These are phyloP conservation scores for Skeletonema tropicum DNA, from an alignment of 108 stramenopile species.

Conservation along the genomic window DNA sequence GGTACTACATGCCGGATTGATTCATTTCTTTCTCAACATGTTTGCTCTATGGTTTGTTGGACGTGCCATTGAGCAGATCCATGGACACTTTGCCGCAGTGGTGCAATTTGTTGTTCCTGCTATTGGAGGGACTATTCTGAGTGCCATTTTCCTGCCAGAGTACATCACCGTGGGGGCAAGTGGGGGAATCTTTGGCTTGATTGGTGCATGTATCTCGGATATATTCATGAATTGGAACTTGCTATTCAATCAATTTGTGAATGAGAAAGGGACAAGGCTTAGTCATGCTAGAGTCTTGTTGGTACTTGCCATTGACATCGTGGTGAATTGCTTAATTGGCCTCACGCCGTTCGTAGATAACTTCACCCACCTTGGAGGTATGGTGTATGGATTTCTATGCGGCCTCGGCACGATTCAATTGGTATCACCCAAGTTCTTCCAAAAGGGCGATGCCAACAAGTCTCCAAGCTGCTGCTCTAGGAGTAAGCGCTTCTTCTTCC, in stretches of 20 bases:
- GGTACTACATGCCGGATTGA: slow-evolving; percentile 95
- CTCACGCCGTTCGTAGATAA: slow-evolving; percentile 91
- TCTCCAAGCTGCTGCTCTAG: slow-evolving; percentile 38
- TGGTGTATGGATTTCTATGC: slow-evolving; percentile 80
- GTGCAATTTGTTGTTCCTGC: slow-evolving; percentile 77
- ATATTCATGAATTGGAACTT: slow-evolving; percentile 94
- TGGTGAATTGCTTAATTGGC: slow-evolving; percentile 83
- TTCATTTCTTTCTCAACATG: slow-evolving; percentile 94
- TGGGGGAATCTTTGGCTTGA: slow-evolving; percentile 94
- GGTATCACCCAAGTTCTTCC: slow-evolving; percentile 75
- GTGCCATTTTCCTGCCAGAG: slow-evolving; percentile 89
- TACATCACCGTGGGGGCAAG: slow-evolving; percentile 91
- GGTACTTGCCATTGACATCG: slow-evolving; percentile 77
- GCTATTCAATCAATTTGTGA: slow-evolving; percentile 76
- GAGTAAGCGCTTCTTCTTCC: slow-evolving; percentile 57
- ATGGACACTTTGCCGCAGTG: slow-evolving; percentile 75
- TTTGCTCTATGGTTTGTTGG: slow-evolving; percentile 90
- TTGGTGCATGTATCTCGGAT: slow-evolving; percentile 91
- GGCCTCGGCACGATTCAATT: slow-evolving; percentile 82
- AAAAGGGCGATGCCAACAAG: slow-evolving; percentile 52
- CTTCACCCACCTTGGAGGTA: slow-evolving; percentile 75
- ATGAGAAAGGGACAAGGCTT: slow-evolving; percentile 69
- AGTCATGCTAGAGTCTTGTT: slow-evolving; percentile 73
- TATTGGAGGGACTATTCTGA: slow-evolving; percentile 86
- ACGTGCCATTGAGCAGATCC: slow-evolving; percentile 85